A percentile compares a stretch with the other conserved stretches of the same genome.
These are phyloP conservation scores for Coniochaeta pulveracea DNA, from an alignment of 2,329 filamentous ascomycete genomes.

Conservation along the genomic window DNA sequence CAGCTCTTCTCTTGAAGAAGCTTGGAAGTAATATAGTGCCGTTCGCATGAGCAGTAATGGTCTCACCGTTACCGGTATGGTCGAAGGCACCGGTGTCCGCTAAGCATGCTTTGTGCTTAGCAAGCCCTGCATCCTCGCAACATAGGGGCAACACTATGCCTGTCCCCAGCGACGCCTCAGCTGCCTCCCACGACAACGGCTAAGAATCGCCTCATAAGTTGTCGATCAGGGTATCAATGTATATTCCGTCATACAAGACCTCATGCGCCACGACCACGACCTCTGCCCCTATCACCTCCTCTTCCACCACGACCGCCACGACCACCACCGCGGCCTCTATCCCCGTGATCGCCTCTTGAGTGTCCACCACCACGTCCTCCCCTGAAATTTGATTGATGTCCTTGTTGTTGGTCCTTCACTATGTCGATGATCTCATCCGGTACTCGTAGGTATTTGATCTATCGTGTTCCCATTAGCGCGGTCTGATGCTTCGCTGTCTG, in stretches of 20 bases:
- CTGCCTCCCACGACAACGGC: too few relatives aligned
- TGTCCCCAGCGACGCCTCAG: too few relatives aligned
- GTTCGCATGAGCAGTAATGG: too few relatives aligned
- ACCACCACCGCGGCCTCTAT: constrained; percentile 45
- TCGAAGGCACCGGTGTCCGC: too few relatives aligned
- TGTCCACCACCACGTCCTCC: constrained; percentile 49
- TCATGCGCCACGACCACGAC: constrained; percentile 19
- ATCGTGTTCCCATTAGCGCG: constrained; percentile 13
- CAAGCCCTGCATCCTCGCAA: too few relatives aligned
- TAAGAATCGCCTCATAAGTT: too few relatives aligned
- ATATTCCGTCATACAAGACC: not conserved
- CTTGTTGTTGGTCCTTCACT: constrained; percentile 84
- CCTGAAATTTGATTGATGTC: constrained; percentile 50
- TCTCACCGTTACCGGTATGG: too few relatives aligned
- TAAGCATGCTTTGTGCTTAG: too few relatives aligned
- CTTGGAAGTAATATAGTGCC: too few relatives aligned
- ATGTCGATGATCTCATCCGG: constrained; percentile 94
- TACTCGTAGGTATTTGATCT: constrained; percentile 98
- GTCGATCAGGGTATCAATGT: too few relatives aligned
- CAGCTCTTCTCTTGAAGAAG: too few relatives aligned
- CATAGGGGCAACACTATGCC: too few relatives aligned
- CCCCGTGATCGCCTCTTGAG: constrained; percentile 44
- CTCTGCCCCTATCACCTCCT: constrained; percentile 23
- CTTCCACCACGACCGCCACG: constrained; percentile 35
- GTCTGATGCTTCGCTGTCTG: not conserved